These are phyloP conservation scores for Musa itinerans DNA, from an alignment of 176 grass and related monocot species.

Conservation along the genomic window DNA sequence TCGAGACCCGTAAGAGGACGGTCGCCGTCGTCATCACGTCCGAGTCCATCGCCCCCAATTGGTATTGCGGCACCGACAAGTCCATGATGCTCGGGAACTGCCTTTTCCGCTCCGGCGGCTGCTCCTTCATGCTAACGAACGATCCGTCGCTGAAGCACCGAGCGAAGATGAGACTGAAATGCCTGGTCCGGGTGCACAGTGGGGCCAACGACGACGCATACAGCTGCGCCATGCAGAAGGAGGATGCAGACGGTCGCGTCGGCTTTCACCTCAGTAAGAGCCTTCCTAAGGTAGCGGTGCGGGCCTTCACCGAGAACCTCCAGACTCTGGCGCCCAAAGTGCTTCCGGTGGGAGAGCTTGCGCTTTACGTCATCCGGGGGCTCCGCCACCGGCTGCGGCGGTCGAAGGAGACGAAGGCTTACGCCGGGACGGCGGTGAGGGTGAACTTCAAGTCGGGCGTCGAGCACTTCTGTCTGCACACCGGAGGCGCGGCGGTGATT, in stretches of 20 bases:
- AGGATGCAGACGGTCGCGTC: slow-evolving; percentile 58
- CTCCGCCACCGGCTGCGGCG: too few relatives aligned
- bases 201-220: slow-evolving; percentile 51
- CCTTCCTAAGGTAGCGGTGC: slow-evolving; percentile 57
- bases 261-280: slow-evolving; percentile 81
- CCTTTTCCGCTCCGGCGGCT: slow-evolving; percentile 86
- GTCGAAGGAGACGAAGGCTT: too few relatives aligned
- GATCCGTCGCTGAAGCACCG: slow-evolving; percentile 30
- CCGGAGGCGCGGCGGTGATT: slow-evolving; percentile 78
- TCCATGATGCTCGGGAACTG: slow-evolving; percentile 98
- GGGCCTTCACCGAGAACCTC: too few relatives aligned
- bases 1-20: slow-evolving; percentile 27
- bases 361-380: too few relatives aligned
- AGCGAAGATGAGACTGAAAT: slow-evolving; percentile 70
- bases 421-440: slow-evolving; percentile 22
- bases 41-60: slow-evolving; percentile 72
- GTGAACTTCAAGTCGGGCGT: slow-evolving; percentile 78
- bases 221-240: slow-evolving; percentile 26
- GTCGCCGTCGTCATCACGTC: slow-evolving; percentile 54
- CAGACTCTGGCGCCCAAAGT: too few relatives aligned
- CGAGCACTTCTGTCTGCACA: slow-evolving; percentile 89
- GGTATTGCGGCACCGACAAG: slow-evolving; percentile 84
- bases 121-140: slow-evolving; percentile 66
- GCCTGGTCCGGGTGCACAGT: slow-evolving; percentile 49
- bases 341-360: too few relatives aligned